Base-by-base conservation (phyloP, 352 stramenopile species). In the Phytophthora cajani region DNA sequence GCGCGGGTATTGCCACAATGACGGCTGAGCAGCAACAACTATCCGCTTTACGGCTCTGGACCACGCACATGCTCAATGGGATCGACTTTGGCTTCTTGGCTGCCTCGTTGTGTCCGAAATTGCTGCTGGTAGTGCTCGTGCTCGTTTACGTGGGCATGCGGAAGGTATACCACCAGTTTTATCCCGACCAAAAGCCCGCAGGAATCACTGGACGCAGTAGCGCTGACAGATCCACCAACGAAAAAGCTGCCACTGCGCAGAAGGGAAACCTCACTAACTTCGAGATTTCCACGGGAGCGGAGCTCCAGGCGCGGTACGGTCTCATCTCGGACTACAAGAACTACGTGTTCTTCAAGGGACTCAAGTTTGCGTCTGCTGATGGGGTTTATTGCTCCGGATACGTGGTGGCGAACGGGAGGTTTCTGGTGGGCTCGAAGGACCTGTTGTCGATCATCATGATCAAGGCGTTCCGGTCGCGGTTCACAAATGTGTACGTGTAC, bases 351-450 rank as follows among this genome's bases (percentile, higher is more conserved):
- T 74, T 80, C 25, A 80, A 80, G 19, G 72, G 73, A 16, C 63
- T 79, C 32, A 77, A 79, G 58, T 82, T 80, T 38, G 75, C 75
- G 0, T 79, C 71, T 16, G 72, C 75, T 5, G 74, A 81, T 5
- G 78, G 72, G 0, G 74, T 85, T 38, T 85, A 82, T 40, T 78
- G 68, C 25, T 81, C 60, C 14, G 75, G 78, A 0, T 87, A 76
- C 50, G 68, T 87, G 40, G 66, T 85, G 42, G 67, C 62, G 6
- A 81, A 84, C 33, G 64, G 64, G 5, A 75, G 68, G 21, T 84
- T 76, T 58, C 47, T 85, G 12, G 70, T 82, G 57, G 66, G 63
- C 1, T 81, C 69, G 10, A 67, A 72, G 25, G 78, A 83, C 50
- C 52, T 82, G 23, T 16, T 74, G 30, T 58, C 68, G 11, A 75